phyloP scores from a whole-genome alignment of 1,284 basidiomycete genomes.

The Austroboletus niveus region DNA sequence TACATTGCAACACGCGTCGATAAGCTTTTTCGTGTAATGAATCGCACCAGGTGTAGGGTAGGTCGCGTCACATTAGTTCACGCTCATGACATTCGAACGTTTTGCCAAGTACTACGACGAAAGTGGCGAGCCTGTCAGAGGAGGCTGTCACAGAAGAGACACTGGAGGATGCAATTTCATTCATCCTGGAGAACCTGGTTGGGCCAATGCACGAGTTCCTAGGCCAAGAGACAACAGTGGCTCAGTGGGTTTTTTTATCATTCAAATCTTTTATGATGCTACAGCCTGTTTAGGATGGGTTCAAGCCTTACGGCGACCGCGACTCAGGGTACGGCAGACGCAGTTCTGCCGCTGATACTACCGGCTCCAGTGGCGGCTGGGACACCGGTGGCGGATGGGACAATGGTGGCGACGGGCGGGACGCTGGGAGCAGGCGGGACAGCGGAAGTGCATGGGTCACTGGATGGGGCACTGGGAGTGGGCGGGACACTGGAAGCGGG shows the following conservation, averaged over 20 bases:
- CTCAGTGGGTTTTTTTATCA: constrained; percentile 14
- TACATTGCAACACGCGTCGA: constrained; percentile 1
- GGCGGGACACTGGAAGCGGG: constrained; percentile 4
- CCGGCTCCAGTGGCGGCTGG: too few species aligned
- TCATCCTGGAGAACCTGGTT: constrained; percentile 27
- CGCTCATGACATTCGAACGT: constrained; percentile 1
- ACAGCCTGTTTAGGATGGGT: constrained; percentile 6
- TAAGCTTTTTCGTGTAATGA: constrained; percentile 22
- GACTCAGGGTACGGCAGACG: too few species aligned
- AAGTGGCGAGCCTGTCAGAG: constrained; percentile 18
- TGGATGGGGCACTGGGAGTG: constrained; percentile 5
- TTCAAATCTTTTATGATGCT: neutral
- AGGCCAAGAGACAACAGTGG: constrained; percentile 12
- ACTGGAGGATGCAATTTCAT: constrained; percentile 22
- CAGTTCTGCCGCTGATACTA: too few species aligned
- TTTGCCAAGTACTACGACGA: constrained; percentile 27
- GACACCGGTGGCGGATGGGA: too few species aligned
- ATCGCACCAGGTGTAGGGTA: constrained; percentile 25
- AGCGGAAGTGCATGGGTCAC: constrained; percentile 2
- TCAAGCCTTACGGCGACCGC: constrained; percentile 6
- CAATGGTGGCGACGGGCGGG: neutral
- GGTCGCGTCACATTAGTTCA: constrained; percentile 14
- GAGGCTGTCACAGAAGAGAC: constrained; percentile 20
- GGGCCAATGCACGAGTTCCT: constrained; percentile 18
- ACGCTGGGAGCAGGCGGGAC: constrained; percentile 7